Base-by-base conservation (phyloP, 2,329 filamentous ascomycete genomes). In the Pleurostoma richardsiae region DNA sequence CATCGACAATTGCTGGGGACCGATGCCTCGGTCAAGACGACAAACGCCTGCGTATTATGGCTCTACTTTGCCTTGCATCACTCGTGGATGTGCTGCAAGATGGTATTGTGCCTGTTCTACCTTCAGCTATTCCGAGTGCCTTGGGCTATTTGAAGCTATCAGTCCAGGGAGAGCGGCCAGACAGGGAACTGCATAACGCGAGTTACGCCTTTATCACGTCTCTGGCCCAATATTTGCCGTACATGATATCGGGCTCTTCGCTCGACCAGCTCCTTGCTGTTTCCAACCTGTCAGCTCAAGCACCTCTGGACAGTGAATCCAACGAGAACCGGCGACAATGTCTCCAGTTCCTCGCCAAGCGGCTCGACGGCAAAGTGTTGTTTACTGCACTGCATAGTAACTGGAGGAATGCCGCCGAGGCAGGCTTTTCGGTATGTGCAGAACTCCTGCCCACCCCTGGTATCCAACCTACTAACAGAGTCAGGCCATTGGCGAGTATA, bases 31-130 rank as follows among this genome's bases (percentile, higher is more conserved):
- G 86, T 36, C 85, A 87, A 61, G 67, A 76, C 10, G 87, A 95
- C 57, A 73, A 79, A 54, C 80, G 81, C 29, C 79, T 96, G 42
- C 85, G 85, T 39, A 78, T 92, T 49, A 87, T 95, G 73, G 88
- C 90, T n/a, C 71, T 96, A 41, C 72, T 96, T 42, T 96, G 90
- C 61, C 77, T 99, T 48, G 86, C 92, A 3, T 96, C 90, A 1
- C 81, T 95, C 57, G 84, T 95, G 4, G 90, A 96, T 56, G 90
- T 96, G 6, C 73, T 97, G 38, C 85, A 87, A 49, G 90, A 96
- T 54, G 86, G 85, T 10, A 86, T 95, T 49, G 86, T 97, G 26
- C 87, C 90, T 0, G 76, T 96, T 0, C 72, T 97, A 26, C 90
- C 92, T 1, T 75, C 76, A 28, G 83, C 90, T 0, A 79, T 96